Conservation (phyloP, 495 filamentous ascomycete genomes). For the Aspergillus heteromorphus region DNA sequence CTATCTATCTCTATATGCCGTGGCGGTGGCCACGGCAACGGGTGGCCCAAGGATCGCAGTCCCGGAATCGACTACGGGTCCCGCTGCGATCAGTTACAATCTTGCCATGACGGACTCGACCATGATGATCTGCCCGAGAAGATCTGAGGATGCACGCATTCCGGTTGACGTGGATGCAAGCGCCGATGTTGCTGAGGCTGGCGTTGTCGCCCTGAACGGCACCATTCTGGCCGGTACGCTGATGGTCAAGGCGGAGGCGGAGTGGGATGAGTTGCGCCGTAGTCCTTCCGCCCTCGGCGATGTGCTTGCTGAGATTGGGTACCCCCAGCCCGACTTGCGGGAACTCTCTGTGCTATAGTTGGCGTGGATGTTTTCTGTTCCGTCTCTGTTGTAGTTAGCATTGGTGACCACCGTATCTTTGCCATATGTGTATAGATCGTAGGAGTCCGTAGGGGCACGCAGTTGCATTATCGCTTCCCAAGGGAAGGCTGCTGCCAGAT, state of each 20-base stretch:
- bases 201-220: slow-evolving; percentile 65
- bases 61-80: slow-evolving; percentile 24
- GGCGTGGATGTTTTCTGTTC: not conserved
- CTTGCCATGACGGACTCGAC: slow-evolving; percentile 63
- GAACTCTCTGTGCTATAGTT: slow-evolving; percentile 20
- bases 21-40: slow-evolving; percentile 39
- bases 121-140: slow-evolving; percentile 67
- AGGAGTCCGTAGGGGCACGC: no score
- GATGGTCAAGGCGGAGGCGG: slow-evolving; percentile 67
- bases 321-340: slow-evolving; percentile 33
- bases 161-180: slow-evolving; percentile 18
- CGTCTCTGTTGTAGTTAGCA: no score
- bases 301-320: slow-evolving; percentile 57
- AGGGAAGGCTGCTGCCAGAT: no score
- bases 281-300: slow-evolving; percentile 46
- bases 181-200: slow-evolving; percentile 40
- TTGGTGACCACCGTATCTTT: no score
- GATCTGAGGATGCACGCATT: slow-evolving; percentile 36
- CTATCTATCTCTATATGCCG: slow-evolving; percentile 51
- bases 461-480: no score
- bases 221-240: slow-evolving; percentile 76
- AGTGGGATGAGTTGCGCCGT: slow-evolving; percentile 60
- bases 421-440: no score
- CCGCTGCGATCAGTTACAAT: slow-evolving; percentile 69
- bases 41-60: slow-evolving; percentile 4